A percentile compares a stretch with the other conserved stretches of the same genome.
These are phyloP conservation scores for Isatis lusitanica DNA, from an alignment of 441 rosid species.

Conservation along the genomic window DNA sequence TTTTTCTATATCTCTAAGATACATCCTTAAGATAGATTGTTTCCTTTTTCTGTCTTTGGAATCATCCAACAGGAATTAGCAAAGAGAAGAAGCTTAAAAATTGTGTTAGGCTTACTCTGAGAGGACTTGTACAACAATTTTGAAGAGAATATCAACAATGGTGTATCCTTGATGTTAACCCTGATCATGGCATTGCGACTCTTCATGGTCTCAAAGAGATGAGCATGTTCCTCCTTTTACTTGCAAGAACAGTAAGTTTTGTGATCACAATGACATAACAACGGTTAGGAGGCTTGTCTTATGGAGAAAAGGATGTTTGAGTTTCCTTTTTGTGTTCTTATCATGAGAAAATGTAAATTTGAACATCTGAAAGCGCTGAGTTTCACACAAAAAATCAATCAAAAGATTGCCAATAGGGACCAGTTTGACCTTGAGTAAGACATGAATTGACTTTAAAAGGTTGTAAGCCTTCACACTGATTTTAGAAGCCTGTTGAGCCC, in stretches of 20 bases:
- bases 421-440: slow-evolving; percentile 48
- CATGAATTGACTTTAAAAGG: slow-evolving; percentile 46
- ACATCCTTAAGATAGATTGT: too few species aligned
- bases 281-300: not conserved
- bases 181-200: slow-evolving; percentile 45
- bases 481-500: slow-evolving; percentile 46
- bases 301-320: slow-evolving; percentile 4
- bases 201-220: slow-evolving; percentile 48
- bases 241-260: slow-evolving; percentile 35
- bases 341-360: slow-evolving; percentile 58
- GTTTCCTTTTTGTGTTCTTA: slow-evolving; percentile 47
- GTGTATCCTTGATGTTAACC: slow-evolving; percentile 49
- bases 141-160: slow-evolving; percentile 68
- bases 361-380: slow-evolving; percentile 52
- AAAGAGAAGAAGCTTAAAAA: not conserved
- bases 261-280: not conserved
- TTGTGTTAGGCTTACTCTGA: slow-evolving; percentile 44
- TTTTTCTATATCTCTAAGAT: too few species aligned
- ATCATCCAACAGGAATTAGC: not conserved
- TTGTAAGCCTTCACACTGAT: too few species aligned
- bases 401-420: slow-evolving; percentile 41
- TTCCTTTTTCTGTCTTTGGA: too few species aligned
- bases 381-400: slow-evolving; percentile 42
- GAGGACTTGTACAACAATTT: slow-evolving; percentile 47
- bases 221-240: slow-evolving; percentile 31